Evolutionary conservation across 2,329 filamentous ascomycete genomes (phyloP).

Genomic region (Beauveria bassiana): DNA sequence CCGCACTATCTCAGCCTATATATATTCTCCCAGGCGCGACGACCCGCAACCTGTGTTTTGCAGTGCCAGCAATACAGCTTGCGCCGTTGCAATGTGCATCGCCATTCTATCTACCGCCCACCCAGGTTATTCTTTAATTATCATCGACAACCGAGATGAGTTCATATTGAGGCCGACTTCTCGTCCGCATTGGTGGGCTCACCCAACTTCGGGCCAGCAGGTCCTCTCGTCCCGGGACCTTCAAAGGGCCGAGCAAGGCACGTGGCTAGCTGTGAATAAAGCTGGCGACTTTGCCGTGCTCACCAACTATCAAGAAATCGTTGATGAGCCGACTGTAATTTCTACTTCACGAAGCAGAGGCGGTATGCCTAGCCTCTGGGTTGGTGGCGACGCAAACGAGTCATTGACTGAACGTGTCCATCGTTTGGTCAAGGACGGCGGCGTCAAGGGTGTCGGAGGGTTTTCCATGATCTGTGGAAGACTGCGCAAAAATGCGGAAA

Average conservation of each 20-base stretch:
- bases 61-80: slow-evolving; percentile 41
- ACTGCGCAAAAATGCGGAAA: slow-evolving; percentile 40
- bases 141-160: slow-evolving; percentile 73
- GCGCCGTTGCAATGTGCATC: slow-evolving; percentile 68
- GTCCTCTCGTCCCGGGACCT: slow-evolving; percentile 56
- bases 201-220: slow-evolving; percentile 31
- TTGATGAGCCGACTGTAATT: slow-evolving; percentile 35
- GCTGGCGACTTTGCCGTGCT: slow-evolving; percentile 54
- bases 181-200: slow-evolving; percentile 56
- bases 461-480: slow-evolving; percentile 61
- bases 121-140: slow-evolving; percentile 65
- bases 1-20: not conserved
- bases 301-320: slow-evolving; percentile 58
- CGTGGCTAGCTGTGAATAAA: slow-evolving; percentile 57
- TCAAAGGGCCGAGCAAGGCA: slow-evolving; percentile 53
- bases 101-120: slow-evolving; percentile 68
- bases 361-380: slow-evolving; percentile 56
- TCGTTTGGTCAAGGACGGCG: slow-evolving; percentile 41
- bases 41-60: not conserved
- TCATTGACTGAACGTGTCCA: slow-evolving; percentile 42
- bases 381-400: slow-evolving; percentile 41
- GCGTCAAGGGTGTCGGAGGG: slow-evolving; percentile 55
- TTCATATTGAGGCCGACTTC: slow-evolving; percentile 58
- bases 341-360: slow-evolving; percentile 44
- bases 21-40: not conserved